Percentiles rank a stretch among this genome's conserved stretches.
phyloP scores from a whole-genome alignment of 306 rosid genomes.

The Astragalus membranaceus region DNA sequence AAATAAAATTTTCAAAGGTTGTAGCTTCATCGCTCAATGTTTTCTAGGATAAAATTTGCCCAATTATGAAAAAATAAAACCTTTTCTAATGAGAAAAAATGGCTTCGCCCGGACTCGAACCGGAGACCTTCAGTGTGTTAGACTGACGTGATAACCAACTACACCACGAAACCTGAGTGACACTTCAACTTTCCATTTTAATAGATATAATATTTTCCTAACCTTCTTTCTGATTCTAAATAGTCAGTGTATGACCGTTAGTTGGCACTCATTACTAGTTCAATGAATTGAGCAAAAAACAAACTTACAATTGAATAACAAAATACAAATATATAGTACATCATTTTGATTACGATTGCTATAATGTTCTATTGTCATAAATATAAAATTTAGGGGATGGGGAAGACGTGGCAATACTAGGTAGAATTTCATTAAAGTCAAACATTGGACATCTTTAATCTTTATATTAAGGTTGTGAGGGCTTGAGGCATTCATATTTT shows the following conservation, averaged over 20 bases:
- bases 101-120: constrained; percentile 73
- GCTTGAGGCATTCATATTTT: neutral
- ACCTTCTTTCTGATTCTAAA: too few relatives aligned
- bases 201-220: too few relatives aligned
- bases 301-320: neutral
- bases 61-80: too few relatives aligned
- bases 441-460: neutral
- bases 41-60: too few relatives aligned
- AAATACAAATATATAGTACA: neutral
- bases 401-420: neutral
- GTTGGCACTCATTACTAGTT: neutral
- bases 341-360: neutral
- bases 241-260: neutral
- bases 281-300: neutral
- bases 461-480: neutral
- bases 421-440: neutral
- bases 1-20: neutral
- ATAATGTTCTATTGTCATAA: neutral
- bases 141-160: constrained; percentile 95
- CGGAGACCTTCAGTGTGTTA: constrained; percentile 89
- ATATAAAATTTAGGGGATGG: neutral
- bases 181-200: too few relatives aligned
- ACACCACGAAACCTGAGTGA: constrained; percentile 34
- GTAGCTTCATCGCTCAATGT: neutral
- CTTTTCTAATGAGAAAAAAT: neutral